A percentile compares a stretch with the other conserved stretches of the same genome.
Evolutionary conservation across 164 flowering plant genomes (phyloP).

Genomic region (Tetracentron sinense): DNA sequence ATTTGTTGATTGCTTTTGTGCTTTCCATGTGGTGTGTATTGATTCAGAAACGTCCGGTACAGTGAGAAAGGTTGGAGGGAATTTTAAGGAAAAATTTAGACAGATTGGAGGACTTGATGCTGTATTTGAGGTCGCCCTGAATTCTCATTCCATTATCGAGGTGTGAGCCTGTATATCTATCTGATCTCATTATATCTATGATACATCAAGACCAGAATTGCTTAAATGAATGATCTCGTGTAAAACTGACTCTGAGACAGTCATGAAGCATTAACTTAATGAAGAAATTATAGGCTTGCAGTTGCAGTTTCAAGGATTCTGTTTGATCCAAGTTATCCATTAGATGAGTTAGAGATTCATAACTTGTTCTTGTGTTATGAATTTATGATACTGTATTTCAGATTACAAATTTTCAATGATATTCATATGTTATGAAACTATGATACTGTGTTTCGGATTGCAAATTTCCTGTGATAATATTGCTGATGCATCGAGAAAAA

Average conservation of each 20-base stretch:
- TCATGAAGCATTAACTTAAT: too few relatives aligned
- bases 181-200: constrained; percentile 6
- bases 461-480: background rate
- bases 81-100: constrained; percentile 84
- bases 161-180: constrained; percentile 63
- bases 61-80: constrained; percentile 62
- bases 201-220: background rate
- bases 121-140: constrained; percentile 64
- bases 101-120: constrained; percentile 92
- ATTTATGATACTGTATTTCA: too few relatives aligned
- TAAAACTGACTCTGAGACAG: too few relatives aligned
- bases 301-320: too few relatives aligned
- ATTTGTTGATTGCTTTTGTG: constrained; percentile 7
- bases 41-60: constrained; percentile 65
- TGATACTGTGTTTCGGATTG: too few relatives aligned
- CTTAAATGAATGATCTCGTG: too few relatives aligned
- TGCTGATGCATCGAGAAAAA: background rate
- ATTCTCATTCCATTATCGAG: constrained; percentile 71
- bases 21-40: constrained; percentile 10
- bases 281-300: too few relatives aligned
- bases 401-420: too few relatives aligned
- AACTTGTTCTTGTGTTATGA: too few relatives aligned
- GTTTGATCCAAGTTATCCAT: too few relatives aligned
- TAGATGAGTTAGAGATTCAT: too few relatives aligned
- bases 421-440: too few relatives aligned